Base-by-base conservation (phyloP, 2,329 filamentous ascomycete genomes). In the Laburnicola sp. region DNA sequence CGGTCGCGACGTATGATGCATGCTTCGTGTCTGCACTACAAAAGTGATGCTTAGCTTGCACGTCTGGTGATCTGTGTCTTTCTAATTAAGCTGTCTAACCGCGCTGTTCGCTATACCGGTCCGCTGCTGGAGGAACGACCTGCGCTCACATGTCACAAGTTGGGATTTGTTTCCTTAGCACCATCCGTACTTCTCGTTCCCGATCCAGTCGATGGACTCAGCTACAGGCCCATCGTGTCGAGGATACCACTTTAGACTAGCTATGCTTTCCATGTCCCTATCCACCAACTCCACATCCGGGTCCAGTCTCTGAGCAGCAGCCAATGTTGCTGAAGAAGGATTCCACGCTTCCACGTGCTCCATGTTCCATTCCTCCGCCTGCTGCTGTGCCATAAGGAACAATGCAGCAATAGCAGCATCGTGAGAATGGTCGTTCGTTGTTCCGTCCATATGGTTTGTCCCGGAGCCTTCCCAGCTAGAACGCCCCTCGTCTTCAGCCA, bases 311-410 rank as follows among this genome's bases (percentile, higher is more conserved):
- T 67, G 63, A 8, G 73, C 76, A 36, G 75, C 78, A 26, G 71
- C 70, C 27, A 80, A 49, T 9, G 73, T 69, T 56, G 66, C 69
- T 69, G 82, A 75, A 3, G 81, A 81, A 0, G 92, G 91, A 66
- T 94, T 96, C 93, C 93, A 97, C 45, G 93, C 77, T 68, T 91
- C 82, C 3, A 96, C 83, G 39, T 83, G 80, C 35, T 80, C 78
- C 75, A 90, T 84, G 38, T 82, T 76, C 87, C 89, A 96, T 50
- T 83, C 78, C 2, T 78, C 74, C 1, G 92, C 92, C 72, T 95
- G 85, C 6, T 74, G 74, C 63, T 87, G 84, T 3, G 91, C 91
- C 38, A 85, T 76, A 36, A 75, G 72, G 38, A 96, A 69, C 25
- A 96, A 79, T 2, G 82, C 81, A 32, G 79, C 77, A 52, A 95